These are phyloP conservation scores for Smallanthus sonchifolius DNA, from an alignment of 129 eudicot species.

Conservation along the genomic window DNA sequence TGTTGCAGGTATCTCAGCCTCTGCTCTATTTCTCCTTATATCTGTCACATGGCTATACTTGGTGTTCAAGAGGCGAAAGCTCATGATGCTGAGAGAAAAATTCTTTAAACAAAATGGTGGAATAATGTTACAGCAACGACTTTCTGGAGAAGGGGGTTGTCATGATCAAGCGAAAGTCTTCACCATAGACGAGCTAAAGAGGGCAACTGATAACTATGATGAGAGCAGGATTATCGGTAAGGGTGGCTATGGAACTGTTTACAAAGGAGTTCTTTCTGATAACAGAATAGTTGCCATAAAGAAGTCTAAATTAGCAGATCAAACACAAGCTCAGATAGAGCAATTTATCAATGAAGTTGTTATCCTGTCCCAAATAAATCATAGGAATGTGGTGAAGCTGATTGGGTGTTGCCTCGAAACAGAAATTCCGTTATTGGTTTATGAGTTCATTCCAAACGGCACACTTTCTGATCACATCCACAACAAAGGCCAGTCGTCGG, in stretches of 20 bases:
- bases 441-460: slow-evolving; percentile 40
- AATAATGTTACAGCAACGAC: slow-evolving; percentile 30
- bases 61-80: slow-evolving; percentile 29
- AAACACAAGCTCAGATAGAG: slow-evolving; percentile 26
- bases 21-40: slow-evolving; percentile 17
- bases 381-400: slow-evolving; percentile 34
- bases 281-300: slow-evolving; percentile 40
- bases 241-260: slow-evolving; percentile 51
- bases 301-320: slow-evolving; percentile 29
- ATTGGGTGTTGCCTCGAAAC: slow-evolving; percentile 41
- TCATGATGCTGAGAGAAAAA: slow-evolving; percentile 9
- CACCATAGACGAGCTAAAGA: slow-evolving; percentile 32
- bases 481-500: not conserved
- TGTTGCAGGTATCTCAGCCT: slow-evolving; percentile 19
- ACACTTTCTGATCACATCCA: slow-evolving; percentile 41
- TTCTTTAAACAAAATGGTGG: slow-evolving; percentile 56
- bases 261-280: slow-evolving; percentile 42
- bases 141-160: slow-evolving; percentile 23
- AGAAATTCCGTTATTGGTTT: slow-evolving; percentile 28
- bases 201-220: slow-evolving; percentile 43
- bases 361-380: slow-evolving; percentile 40
- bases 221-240: slow-evolving; percentile 42
- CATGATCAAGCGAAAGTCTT: slow-evolving; percentile 32
- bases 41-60: slow-evolving; percentile 22
- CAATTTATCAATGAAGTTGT: slow-evolving; percentile 50